A percentile compares a stretch with the other conserved stretches of the same genome.
Conservation (phyloP, 108 stramenopile species). For the Aurantiochytrium sp. region DNA sequence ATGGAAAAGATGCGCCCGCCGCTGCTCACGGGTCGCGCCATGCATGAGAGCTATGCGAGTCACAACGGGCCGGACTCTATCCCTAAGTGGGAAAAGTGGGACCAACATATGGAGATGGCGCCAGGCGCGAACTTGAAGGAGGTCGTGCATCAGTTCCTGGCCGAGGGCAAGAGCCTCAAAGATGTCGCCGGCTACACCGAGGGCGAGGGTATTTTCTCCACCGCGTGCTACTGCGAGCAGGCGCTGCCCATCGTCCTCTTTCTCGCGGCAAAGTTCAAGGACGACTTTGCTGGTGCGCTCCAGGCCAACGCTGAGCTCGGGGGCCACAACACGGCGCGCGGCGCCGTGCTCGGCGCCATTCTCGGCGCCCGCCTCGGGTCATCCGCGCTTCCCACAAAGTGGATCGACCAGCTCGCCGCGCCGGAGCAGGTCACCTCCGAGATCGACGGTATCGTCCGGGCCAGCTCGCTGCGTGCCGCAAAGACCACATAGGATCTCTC, state of each 20-base stretch:
- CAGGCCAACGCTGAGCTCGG: slow-evolving; percentile 38
- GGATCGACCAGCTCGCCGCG: background rate
- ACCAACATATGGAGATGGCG: slow-evolving; percentile 38
- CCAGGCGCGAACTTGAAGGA: slow-evolving; percentile 31
- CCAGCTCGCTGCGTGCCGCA: background rate
- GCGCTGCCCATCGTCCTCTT: slow-evolving; percentile 38
- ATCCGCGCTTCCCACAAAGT: background rate
- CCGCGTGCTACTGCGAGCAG: slow-evolving; percentile 47
- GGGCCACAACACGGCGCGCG: slow-evolving; percentile 41
- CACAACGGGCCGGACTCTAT: slow-evolving; percentile 39
- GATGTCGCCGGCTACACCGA: slow-evolving; percentile 34
- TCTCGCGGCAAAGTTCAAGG: slow-evolving; percentile 41
- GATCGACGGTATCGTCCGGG: background rate
- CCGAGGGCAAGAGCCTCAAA: slow-evolving; percentile 26
- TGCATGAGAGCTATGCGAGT: slow-evolving; percentile 38
- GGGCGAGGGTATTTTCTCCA: slow-evolving; percentile 31
- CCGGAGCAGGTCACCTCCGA: background rate
- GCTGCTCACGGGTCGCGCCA: slow-evolving; percentile 34
- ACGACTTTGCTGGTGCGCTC: slow-evolving; percentile 36
- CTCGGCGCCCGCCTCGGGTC: slow-evolving; percentile 30
- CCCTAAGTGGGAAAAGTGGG: slow-evolving; percentile 42
- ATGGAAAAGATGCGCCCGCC: slow-evolving; percentile 47
- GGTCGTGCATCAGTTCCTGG: slow-evolving; percentile 37
- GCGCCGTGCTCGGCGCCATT: slow-evolving; percentile 43
- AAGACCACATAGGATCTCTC: background rate